A percentile compares a stretch with the other conserved stretches of the same genome.
phyloP scores from a whole-genome alignment of 2,329 filamentous ascomycete species.

The Ophiostoma quercus region DNA sequence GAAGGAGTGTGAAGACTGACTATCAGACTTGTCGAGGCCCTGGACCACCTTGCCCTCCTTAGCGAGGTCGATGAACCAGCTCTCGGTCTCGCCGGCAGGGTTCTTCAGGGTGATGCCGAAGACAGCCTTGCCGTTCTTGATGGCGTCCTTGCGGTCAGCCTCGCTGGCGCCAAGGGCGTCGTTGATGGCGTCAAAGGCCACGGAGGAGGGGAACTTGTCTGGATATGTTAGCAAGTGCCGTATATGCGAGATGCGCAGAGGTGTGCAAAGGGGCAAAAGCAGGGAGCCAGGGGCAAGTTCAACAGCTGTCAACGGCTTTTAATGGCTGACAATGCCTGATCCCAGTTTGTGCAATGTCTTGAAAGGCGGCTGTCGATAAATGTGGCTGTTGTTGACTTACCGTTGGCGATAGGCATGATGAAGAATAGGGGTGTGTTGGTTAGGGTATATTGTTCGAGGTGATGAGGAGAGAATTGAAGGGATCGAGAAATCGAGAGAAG shows the following conservation, averaged over 20 bases:
- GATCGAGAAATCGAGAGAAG: neutral
- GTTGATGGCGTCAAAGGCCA: conserved; percentile 85
- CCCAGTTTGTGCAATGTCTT: neutral
- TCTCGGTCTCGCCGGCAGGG: conserved; percentile 67
- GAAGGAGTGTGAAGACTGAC: conserved; percentile 44
- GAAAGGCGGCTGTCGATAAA: neutral
- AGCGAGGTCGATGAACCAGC: conserved; percentile 96
- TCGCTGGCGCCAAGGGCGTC: conserved; percentile 61
- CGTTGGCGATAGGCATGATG: conserved; percentile 22
- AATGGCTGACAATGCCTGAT: neutral
- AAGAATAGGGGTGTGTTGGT: neutral
- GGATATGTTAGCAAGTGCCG: conserved; percentile 8
- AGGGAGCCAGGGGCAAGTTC: neutral
- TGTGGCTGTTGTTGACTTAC: conserved; percentile 7
- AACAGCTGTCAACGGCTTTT: neutral
- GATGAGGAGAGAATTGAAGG: neutral
- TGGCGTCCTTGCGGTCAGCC: conserved; percentile 70
- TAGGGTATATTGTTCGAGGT: neutral
- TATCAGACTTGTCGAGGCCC: conserved; percentile 74
- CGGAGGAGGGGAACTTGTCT: conserved; percentile 85
- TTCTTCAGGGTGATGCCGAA: conserved; percentile 95
- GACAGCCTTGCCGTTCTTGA: conserved; percentile 81
- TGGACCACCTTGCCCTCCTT: conserved; percentile 76
- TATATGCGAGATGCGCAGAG: neutral
- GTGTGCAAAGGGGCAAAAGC: neutral